Conservation (phyloP, 768 basidiomycete species). For the Inosperma sp. region DNA sequence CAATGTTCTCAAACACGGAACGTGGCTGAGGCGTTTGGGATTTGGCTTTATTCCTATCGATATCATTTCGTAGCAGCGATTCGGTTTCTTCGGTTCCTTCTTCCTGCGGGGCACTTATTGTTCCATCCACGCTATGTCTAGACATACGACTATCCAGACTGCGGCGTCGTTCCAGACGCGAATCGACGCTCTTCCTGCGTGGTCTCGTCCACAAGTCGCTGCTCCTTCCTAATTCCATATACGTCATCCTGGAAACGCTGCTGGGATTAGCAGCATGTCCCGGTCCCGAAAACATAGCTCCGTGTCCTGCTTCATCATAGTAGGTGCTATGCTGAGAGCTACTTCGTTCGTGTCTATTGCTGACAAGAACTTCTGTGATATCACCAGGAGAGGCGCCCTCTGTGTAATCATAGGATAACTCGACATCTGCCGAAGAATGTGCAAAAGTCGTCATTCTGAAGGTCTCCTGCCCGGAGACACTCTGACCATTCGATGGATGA, state of each 20-base stretch:
- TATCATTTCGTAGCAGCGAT: conserved; percentile 24
- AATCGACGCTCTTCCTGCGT: conserved; percentile 50
- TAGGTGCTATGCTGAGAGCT: conserved; percentile 62
- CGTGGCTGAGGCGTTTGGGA: conserved; percentile 36
- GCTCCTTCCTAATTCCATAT: conserved; percentile 48
- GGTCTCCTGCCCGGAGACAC: conserved; percentile 18
- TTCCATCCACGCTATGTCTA: conserved; percentile 34
- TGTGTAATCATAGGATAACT: conserved; percentile 61
- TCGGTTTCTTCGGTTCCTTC: conserved; percentile 28
- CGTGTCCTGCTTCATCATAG: conserved; percentile 56
- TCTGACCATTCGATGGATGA: conserved; percentile 11
- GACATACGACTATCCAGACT: conserved; percentile 46
- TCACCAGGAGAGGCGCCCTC: conserved; percentile 80
- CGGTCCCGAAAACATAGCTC: conserved; percentile 75
- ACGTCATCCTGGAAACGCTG: conserved; percentile 76
- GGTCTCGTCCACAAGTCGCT: conserved; percentile 49
- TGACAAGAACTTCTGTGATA: conserved; percentile 57
- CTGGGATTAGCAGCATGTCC: conserved; percentile 68
- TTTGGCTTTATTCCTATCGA: conserved; percentile 25
- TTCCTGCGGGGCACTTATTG: conserved; percentile 30
- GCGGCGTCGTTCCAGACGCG: conserved; percentile 39
- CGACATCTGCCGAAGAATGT: conserved; percentile 28
- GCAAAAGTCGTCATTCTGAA: conserved; percentile 42
- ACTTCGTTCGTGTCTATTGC: conserved; percentile 47
- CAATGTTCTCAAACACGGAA: conserved; percentile 61